These are phyloP conservation scores for Claviceps monticola DNA, from an alignment of 2,329 filamentous ascomycete genomes.

Conservation along the genomic window DNA sequence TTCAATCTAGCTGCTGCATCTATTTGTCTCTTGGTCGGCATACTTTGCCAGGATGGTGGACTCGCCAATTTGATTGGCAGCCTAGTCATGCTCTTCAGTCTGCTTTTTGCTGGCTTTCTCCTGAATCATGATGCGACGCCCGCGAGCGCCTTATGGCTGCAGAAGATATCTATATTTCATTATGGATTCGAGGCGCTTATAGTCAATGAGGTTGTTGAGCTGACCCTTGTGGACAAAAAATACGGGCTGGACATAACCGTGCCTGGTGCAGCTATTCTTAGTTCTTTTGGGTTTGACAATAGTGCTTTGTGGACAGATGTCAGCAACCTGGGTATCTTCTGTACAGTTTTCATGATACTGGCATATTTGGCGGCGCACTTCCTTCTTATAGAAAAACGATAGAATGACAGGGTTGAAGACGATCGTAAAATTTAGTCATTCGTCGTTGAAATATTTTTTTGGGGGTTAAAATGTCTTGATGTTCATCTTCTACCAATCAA, in stretches of 20 bases:
- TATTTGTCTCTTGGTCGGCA: conserved; percentile 92
- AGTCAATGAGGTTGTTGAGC: conserved; percentile 86
- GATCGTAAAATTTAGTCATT: too few relatives aligned
- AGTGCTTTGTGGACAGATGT: conserved; percentile 76
- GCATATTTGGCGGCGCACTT: conserved; percentile 91
- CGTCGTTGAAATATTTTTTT: too few relatives aligned
- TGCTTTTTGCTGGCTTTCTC: conserved; percentile 86
- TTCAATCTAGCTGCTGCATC: conserved; percentile 92
- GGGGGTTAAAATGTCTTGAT: too few relatives aligned
- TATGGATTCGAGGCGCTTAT: conserved; percentile 94
- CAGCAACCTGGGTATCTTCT: conserved; percentile 68
- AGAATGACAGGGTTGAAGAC: conserved; percentile 13
- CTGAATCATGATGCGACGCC: conserved; percentile 93
- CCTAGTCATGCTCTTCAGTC: conserved; percentile 91
- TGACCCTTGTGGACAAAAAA: conserved; percentile 85
- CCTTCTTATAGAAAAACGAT: conserved; percentile 69
- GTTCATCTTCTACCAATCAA: too few relatives aligned
- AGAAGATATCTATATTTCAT: conserved; percentile 92
- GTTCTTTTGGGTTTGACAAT: conserved; percentile 88
- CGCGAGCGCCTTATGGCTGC: conserved; percentile 71
- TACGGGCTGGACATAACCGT: conserved; percentile 95
- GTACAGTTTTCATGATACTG: conserved; percentile 67
- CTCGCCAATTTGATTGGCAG: conserved; percentile 91
- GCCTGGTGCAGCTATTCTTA: conserved; percentile 84
- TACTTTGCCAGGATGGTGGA: conserved; percentile 79